phyloP scores from a whole-genome alignment of 352 stramenopile species.

The Phytophthora cajani region DNA sequence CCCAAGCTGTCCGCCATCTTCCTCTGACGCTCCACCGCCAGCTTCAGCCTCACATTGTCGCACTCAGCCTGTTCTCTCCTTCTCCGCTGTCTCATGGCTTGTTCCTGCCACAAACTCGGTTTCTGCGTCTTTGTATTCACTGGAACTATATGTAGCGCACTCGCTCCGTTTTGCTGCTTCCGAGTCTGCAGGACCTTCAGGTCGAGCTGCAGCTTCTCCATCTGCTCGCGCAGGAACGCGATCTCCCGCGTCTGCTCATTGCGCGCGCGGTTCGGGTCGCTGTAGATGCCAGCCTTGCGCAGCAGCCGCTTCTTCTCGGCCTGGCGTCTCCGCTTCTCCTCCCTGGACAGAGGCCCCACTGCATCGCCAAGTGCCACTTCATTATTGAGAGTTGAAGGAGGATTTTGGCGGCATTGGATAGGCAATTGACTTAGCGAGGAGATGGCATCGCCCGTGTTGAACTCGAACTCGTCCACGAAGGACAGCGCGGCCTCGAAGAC shows the following conservation, averaged over 20 bases:
- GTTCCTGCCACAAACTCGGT: constrained; percentile 32
- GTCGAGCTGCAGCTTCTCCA: constrained; percentile 44
- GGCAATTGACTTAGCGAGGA: not conserved
- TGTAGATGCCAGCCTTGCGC: constrained; percentile 21
- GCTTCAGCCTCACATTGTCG: constrained; percentile 42
- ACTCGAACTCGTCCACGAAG: constrained; percentile 38
- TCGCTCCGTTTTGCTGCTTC: not conserved
- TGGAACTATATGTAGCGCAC: not conserved
- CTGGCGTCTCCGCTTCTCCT: constrained; percentile 16
- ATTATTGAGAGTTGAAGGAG: not conserved
- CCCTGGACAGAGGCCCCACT: constrained; percentile 5
- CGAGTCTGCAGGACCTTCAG: constrained; percentile 30
- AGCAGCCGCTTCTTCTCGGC: constrained; percentile 24
- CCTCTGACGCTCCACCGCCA: constrained; percentile 49
- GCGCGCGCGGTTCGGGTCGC: constrained; percentile 34
- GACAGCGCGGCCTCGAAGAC: constrained; percentile 31
- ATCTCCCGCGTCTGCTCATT: constrained; percentile 47
- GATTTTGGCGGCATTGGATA: constrained; percentile 1
- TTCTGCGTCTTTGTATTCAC: not conserved
- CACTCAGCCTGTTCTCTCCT: constrained; percentile 26
- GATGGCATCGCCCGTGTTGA: not conserved
- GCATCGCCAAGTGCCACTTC: not conserved
- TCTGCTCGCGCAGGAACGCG: constrained; percentile 39
- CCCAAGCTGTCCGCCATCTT: constrained; percentile 45
- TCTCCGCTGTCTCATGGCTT: constrained; percentile 23